Evolutionary conservation across 352 stramenopile genomes (phyloP).

Genomic region (Globisporangium cylindrosporum): DNA sequence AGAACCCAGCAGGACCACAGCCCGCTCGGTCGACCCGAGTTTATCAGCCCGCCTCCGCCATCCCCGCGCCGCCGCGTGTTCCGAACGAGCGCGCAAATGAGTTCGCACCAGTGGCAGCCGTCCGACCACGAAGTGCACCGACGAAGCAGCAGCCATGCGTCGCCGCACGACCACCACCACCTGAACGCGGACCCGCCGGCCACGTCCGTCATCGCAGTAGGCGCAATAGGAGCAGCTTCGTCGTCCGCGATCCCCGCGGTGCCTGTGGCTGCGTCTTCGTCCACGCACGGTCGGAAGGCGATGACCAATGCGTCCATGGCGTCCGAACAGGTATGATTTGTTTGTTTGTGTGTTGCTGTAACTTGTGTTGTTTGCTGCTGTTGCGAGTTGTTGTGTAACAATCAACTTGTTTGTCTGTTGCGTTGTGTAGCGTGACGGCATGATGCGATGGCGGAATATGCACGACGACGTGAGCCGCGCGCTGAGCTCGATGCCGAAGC

Average conservation of each 20-base stretch:
- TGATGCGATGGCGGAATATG: constrained; percentile 60
- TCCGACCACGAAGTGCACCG: constrained; percentile 14
- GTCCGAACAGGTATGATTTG: constrained; percentile 7
- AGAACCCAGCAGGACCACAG: constrained; percentile 7
- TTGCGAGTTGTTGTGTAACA: constrained; percentile 1
- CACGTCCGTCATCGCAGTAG: neutral
- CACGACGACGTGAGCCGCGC: constrained; percentile 70
- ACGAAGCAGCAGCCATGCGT: constrained; percentile 10
- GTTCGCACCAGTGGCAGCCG: constrained; percentile 3
- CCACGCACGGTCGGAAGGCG: constrained; percentile 4
- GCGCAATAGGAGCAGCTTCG: neutral
- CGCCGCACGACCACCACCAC: constrained; percentile 8
- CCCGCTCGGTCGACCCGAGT: constrained; percentile 5
- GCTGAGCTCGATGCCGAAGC: constrained; percentile 23
- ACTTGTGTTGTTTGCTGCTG: neutral
- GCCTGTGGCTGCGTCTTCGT: neutral
- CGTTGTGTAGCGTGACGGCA: constrained; percentile 24
- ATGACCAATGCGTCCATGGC: constrained; percentile 4
- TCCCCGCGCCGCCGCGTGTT: constrained; percentile 25
- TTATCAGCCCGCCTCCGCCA: constrained; percentile 1
- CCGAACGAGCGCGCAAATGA: constrained; percentile 2
- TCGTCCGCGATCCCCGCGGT: neutral
- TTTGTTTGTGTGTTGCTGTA: neutral
- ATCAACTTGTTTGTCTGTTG: constrained; percentile 1
- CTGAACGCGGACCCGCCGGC: constrained; percentile 3